These are phyloP conservation scores for Hyaloperonospora brassicae DNA, from an alignment of 352 stramenopile species.

Conservation along the genomic window DNA sequence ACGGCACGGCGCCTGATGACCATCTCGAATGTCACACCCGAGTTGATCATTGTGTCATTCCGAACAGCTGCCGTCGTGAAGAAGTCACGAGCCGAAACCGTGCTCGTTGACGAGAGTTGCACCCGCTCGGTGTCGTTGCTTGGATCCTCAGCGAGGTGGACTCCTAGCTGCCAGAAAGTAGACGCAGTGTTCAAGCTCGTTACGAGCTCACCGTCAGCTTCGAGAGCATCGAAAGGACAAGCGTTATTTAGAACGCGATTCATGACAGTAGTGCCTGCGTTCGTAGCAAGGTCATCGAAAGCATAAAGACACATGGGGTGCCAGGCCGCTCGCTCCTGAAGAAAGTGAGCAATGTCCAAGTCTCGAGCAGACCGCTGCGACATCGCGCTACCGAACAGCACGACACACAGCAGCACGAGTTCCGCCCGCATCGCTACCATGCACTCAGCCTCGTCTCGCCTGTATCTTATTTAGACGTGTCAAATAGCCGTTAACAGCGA, in stretches of 20 bases:
- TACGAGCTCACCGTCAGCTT: constrained; percentile 43
- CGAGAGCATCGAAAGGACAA: constrained; percentile 61
- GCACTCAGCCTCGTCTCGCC: background rate
- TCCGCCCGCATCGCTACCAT: background rate
- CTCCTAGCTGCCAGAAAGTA: constrained; percentile 35
- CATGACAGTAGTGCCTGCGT: constrained; percentile 1
- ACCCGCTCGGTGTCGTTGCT: constrained; percentile 26
- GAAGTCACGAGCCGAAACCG: constrained; percentile 44
- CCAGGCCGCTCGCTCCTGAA: constrained; percentile 17
- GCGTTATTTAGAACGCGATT: constrained; percentile 13
- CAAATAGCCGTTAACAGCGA: constrained; percentile 1
- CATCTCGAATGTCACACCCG: constrained; percentile 65
- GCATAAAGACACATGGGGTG: constrained; percentile 33
- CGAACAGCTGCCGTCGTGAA: constrained; percentile 30
- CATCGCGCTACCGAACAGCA: constrained; percentile 4
- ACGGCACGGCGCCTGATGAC: constrained; percentile 33
- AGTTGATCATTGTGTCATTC: constrained; percentile 2
- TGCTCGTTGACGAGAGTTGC: constrained; percentile 46
- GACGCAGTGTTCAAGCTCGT: constrained; percentile 26
- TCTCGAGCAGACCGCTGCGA: background rate
- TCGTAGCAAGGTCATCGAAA: constrained; percentile 20
- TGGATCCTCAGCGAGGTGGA: constrained; percentile 28
- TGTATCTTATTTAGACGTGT: constrained; percentile 19
- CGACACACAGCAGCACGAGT: constrained; percentile 3
- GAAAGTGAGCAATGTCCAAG: constrained; percentile 17